These are phyloP conservation scores for Botrytis squamosa DNA, from an alignment of 2,329 filamentous ascomycete genomes.

Conservation along the genomic window DNA sequence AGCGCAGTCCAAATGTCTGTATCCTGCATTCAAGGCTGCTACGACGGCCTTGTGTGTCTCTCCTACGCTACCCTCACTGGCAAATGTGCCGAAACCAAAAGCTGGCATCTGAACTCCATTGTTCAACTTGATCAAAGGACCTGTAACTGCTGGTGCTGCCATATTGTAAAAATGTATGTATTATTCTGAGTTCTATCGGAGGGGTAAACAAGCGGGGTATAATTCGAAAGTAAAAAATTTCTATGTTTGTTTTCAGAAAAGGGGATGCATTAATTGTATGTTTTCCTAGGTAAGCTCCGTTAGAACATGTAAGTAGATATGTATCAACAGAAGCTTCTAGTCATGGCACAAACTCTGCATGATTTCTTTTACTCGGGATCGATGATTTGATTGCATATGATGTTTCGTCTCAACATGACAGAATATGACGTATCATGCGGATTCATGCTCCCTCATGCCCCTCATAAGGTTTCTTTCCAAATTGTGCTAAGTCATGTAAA, in stretches of 20 bases:
- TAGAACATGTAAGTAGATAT: neutral
- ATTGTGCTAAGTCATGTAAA: conserved; percentile 3
- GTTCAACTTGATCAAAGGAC: conserved; percentile 34
- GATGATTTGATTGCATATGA: neutral
- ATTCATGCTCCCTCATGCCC: neutral
- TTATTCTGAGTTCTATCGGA: neutral
- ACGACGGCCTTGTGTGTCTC: conserved; percentile 48
- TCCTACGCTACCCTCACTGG: conserved; percentile 39
- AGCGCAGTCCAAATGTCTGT: conserved; percentile 66
- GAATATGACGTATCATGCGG: conserved; percentile 9
- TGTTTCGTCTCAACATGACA: neutral
- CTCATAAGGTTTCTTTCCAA: neutral
- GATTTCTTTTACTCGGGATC: conserved; percentile 3
- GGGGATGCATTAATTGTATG: neutral
- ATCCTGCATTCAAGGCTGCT: conserved; percentile 64
- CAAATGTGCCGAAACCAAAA: conserved; percentile 46
- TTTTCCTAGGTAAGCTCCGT: neutral
- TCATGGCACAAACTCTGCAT: neutral
- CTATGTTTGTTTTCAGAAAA: neutral
- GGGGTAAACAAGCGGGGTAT: conserved; percentile 9
- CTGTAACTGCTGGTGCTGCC: conserved; percentile 32
- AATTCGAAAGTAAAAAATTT: conserved; percentile 15
- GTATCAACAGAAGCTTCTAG: conserved; percentile 14
- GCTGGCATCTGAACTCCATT: conserved; percentile 42
- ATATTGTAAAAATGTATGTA: conserved; percentile 24